These are phyloP conservation scores for Kappamyces sp. DNA, from an alignment of 192 early-diverging fungal species.

Conservation along the genomic window DNA sequence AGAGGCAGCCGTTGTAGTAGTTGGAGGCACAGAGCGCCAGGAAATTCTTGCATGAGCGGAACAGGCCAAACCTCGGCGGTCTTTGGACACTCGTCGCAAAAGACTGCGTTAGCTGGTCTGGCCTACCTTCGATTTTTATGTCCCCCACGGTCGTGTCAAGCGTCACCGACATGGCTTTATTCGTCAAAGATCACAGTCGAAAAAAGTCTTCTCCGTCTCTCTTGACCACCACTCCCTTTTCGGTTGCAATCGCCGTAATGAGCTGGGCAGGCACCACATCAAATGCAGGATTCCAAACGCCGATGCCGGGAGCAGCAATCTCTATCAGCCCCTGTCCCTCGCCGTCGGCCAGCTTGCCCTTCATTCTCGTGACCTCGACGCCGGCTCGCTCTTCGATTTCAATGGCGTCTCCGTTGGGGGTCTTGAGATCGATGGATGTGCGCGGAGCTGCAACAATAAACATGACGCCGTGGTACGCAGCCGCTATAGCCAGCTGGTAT, in stretches of 20 bases:
- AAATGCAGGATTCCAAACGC: slow-evolving; percentile 97
- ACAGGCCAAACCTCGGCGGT: slow-evolving; percentile 60
- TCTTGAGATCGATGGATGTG: slow-evolving; percentile 81
- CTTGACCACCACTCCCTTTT: slow-evolving; percentile 71
- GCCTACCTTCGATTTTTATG: slow-evolving; percentile 72
- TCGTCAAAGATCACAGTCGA: background rate
- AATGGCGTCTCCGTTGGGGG: slow-evolving; percentile 66
- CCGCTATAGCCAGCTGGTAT: slow-evolving; percentile 93
- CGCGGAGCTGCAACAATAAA: slow-evolving; percentile 97
- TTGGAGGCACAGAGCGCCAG: slow-evolving; percentile 89
- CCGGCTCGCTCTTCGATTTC: slow-evolving; percentile 75
- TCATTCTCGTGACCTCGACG: slow-evolving; percentile 66
- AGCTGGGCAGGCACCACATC: slow-evolving; percentile 85
- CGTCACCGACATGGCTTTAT: slow-evolving; percentile 54
- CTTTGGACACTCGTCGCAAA: slow-evolving; percentile 46
- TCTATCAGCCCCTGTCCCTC: slow-evolving; percentile 51
- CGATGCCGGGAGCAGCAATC: slow-evolving; percentile 75
- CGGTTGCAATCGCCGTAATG: slow-evolving; percentile 88
- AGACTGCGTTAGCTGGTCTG: background rate
- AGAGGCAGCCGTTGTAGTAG: slow-evolving; percentile 82
- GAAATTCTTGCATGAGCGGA: slow-evolving; percentile 67
- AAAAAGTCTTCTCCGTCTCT: slow-evolving; percentile 28
- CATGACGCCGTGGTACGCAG: slow-evolving; percentile 70
- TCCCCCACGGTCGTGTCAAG: slow-evolving; percentile 90
- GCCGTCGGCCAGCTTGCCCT: slow-evolving; percentile 46